phyloP scores from a whole-genome alignment of 352 stramenopile species.

The Pythium phragmiticola region DNA sequence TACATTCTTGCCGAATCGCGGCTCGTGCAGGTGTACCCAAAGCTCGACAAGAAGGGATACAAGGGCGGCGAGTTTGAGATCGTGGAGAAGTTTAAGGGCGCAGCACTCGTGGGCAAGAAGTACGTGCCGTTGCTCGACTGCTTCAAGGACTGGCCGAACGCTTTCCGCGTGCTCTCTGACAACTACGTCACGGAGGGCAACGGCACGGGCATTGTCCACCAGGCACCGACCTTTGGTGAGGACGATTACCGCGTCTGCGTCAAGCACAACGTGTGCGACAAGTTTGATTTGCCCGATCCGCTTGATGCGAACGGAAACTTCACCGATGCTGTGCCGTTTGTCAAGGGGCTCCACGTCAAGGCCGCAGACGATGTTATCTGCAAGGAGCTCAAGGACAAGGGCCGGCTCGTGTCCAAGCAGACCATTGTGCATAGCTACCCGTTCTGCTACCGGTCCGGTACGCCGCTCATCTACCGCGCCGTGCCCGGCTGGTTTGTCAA shows the following conservation, averaged over 20 bases:
- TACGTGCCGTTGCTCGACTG: slow-evolving; percentile 98
- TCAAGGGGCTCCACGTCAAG: slow-evolving; percentile 97
- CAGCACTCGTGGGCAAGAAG: slow-evolving; percentile 92
- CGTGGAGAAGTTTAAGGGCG: slow-evolving; percentile 89
- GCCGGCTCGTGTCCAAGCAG: slow-evolving; percentile 96
- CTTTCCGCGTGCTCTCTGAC: slow-evolving; percentile 97
- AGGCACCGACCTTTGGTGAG: slow-evolving; percentile 99
- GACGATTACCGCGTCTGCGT: slow-evolving; percentile 99
- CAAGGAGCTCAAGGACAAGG: slow-evolving; percentile 92
- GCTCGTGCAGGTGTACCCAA: slow-evolving; percentile 95
- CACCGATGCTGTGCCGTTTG: slow-evolving; percentile 89
- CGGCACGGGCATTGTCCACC: slow-evolving; percentile 97
- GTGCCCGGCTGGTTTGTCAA: slow-evolving; percentile 99
- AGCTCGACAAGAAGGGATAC: slow-evolving; percentile 97
- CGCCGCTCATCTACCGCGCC: slow-evolving; percentile 99
- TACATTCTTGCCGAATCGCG: slow-evolving; percentile 95
- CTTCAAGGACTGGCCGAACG: slow-evolving; percentile 89
- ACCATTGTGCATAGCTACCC: slow-evolving; percentile 98
- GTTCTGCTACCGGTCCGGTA: slow-evolving; percentile 99
- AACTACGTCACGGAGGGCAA: slow-evolving; percentile 98
- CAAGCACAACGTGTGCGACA: slow-evolving; percentile 92
- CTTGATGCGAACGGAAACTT: slow-evolving; percentile 98
- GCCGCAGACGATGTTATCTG: slow-evolving; percentile 97
- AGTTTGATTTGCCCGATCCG: slow-evolving; percentile 95
- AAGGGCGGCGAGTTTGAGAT: slow-evolving; percentile 93